Evolutionary conservation across 768 basidiomycete species (phyloP).

Genomic region (Suillus decipiens): DNA sequence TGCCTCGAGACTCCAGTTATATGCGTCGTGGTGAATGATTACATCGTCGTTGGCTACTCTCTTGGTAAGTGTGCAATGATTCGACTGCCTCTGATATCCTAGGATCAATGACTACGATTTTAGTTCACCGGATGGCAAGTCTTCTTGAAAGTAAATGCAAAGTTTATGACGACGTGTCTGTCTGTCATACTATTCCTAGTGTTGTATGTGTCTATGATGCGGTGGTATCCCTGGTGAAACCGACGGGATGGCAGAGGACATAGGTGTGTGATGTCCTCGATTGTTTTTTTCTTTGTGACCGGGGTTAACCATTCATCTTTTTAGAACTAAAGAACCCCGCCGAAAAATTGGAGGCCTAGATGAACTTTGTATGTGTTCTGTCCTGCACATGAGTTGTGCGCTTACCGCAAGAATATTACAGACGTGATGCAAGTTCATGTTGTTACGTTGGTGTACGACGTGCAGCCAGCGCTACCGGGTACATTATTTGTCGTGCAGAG

Average conservation of each 20-base stretch:
- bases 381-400: background rate
- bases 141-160: background rate
- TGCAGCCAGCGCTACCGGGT: background rate
- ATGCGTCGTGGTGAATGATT: background rate
- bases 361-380: background rate
- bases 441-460: background rate
- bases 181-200: background rate
- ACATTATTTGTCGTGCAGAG: background rate
- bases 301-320: background rate
- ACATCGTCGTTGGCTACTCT: background rate
- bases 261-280: background rate
- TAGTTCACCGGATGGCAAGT: slow-evolving; percentile 3
- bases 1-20: background rate
- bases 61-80: background rate
- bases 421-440: background rate
- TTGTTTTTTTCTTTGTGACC: background rate
- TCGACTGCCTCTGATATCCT: background rate
- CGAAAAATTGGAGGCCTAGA: background rate
- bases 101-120: background rate
- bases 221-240: background rate
- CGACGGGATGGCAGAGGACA: background rate
- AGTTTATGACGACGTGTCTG: background rate
- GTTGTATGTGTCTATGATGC: background rate
- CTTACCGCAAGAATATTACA: background rate
- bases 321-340: background rate